phyloP scores from a whole-genome alignment of 129 eudicot species.

The Heracleum sosnowskyi region DNA sequence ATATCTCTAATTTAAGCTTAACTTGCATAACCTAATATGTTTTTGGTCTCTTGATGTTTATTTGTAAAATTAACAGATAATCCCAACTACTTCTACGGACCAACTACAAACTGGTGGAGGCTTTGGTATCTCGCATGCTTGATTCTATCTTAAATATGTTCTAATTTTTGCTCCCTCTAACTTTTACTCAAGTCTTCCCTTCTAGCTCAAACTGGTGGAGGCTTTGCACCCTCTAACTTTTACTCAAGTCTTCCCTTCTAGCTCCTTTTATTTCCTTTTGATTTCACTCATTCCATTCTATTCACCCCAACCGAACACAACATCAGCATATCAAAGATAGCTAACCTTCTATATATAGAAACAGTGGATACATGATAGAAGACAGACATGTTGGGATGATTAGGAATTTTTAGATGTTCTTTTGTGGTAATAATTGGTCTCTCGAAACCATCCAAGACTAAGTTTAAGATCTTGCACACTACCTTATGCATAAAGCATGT shows the following conservation, averaged over 20 bases:
- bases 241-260: too few relatives aligned
- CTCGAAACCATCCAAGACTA: neutral
- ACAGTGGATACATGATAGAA: neutral
- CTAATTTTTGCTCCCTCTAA: neutral
- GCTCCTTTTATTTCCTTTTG: too few relatives aligned
- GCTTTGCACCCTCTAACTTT: too few relatives aligned
- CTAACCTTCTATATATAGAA: neutral
- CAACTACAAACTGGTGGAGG: constrained; percentile 69
- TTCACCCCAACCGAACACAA: too few relatives aligned
- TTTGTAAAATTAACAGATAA: constrained; percentile 36
- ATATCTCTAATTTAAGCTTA: neutral
- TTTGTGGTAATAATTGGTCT: too few relatives aligned
- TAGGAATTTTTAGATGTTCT: neutral
- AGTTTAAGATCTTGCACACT: neutral
- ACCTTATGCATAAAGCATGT: neutral
- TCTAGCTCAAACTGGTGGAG: too few relatives aligned
- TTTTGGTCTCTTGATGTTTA: constrained; percentile 1
- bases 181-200: too few relatives aligned
- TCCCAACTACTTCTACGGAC: constrained; percentile 56
- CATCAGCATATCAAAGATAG: neutral
- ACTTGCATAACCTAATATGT: constrained; percentile 2
- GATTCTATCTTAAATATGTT: constrained; percentile 1
- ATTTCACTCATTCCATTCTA: too few relatives aligned
- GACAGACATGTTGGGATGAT: neutral
- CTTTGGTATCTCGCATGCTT: constrained; percentile 95